A percentile compares a stretch with the other conserved stretches of the same genome.
These are phyloP conservation scores for Fusarium xylarioides DNA, from an alignment of 2,329 filamentous ascomycete species.

Conservation along the genomic window DNA sequence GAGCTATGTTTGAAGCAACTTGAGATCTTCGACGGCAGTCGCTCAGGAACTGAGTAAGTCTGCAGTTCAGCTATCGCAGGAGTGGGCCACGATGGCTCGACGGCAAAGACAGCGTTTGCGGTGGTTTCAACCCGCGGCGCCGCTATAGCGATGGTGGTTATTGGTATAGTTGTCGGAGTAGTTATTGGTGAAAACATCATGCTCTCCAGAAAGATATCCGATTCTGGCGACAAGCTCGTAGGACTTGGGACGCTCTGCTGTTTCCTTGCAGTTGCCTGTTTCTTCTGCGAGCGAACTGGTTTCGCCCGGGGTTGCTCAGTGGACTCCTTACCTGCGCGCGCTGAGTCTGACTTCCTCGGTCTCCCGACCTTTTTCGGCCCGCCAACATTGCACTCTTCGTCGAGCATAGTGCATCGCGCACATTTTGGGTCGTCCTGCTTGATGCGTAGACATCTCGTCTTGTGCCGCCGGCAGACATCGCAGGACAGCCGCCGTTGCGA, in stretches of 20 bases:
- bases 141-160: background rate
- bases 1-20: background rate
- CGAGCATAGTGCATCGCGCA: background rate
- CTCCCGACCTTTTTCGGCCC: background rate
- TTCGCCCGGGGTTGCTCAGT: background rate
- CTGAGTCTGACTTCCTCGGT: background rate
- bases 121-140: background rate
- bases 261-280: accelerated
- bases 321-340: background rate
- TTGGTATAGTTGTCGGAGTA: background rate
- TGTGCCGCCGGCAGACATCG: background rate
- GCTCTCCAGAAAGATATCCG: background rate
- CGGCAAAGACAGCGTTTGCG: background rate
- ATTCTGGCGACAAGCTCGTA: background rate
- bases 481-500: background rate
- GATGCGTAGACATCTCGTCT: background rate
- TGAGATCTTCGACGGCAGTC: background rate
- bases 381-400: background rate
- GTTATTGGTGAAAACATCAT: background rate
- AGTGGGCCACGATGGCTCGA: background rate
- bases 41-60: background rate
- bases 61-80: accelerated
- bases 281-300: background rate
- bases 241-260: too few species aligned
- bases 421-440: background rate